Conservation (phyloP, 202 grass and related monocot species). For the Dendrocalamus latiflorus region DNA sequence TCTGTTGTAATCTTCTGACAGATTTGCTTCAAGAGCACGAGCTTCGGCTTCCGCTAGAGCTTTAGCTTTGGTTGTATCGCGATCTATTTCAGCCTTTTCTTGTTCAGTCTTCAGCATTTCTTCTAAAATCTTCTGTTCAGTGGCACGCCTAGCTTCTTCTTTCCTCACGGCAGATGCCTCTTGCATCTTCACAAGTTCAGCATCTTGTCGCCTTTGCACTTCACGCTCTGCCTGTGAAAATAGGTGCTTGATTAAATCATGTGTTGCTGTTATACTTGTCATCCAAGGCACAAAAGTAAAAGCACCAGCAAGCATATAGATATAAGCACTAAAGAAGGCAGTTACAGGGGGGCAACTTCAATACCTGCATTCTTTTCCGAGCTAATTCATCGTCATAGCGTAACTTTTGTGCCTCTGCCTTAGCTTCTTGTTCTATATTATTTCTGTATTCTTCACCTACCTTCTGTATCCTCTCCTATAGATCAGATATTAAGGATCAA, state of each 20-base stretch:
- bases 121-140: slow-evolving; percentile 65
- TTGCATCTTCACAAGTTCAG: slow-evolving; percentile 91
- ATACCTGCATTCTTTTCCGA: slow-evolving; percentile 85
- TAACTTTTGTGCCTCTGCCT: no score
- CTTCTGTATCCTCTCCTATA: no score
- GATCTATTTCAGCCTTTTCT: slow-evolving; percentile 51
- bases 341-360: background rate
- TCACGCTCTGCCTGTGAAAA: no score
- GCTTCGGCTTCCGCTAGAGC: no score
- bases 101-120: slow-evolving; percentile 44
- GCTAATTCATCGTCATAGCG: slow-evolving; percentile 86
- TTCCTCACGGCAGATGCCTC: slow-evolving; percentile 55
- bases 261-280: background rate
- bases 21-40: slow-evolving; percentile 30
- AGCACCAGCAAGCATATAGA: background rate
- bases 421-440: slow-evolving; percentile 48
- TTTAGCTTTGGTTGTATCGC: slow-evolving; percentile 32
- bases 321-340: slow-evolving; percentile 10
- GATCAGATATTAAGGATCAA: no score
- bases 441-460: no score
- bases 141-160: slow-evolving; percentile 66
- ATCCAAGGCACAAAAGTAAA: background rate
- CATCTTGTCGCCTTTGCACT: slow-evolving; percentile 57
- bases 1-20: slow-evolving; percentile 56
- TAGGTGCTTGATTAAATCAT: slow-evolving; percentile 39